Conservation (phyloP, 495 filamentous ascomycete species). For the Penicillium atrosanguineum region DNA sequence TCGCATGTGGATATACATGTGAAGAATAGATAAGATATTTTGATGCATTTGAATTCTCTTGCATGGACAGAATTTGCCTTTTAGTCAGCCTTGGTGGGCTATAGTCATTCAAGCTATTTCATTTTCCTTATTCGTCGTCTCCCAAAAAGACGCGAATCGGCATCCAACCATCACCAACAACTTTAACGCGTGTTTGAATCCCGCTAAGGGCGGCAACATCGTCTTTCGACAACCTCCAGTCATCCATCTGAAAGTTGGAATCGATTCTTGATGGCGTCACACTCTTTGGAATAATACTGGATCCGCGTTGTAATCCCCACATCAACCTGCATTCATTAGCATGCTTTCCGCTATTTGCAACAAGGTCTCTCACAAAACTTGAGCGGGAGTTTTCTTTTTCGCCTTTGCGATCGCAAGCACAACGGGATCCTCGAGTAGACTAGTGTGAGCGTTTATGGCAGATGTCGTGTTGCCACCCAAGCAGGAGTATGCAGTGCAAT, state of each 20-base stretch:
- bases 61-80: neutral
- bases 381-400: neutral
- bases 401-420: slow-evolving; percentile 1
- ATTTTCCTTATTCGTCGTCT: slow-evolving; percentile 46
- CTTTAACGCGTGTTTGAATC: slow-evolving; percentile 66
- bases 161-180: slow-evolving; percentile 64
- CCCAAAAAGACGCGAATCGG: slow-evolving; percentile 80
- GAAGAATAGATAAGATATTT: neutral
- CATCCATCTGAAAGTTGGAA: slow-evolving; percentile 31
- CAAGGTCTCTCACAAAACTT: neutral
- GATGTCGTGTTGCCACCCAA: slow-evolving; percentile 46
- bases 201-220: slow-evolving; percentile 5
- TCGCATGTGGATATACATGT: neutral
- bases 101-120: too few relatives aligned
- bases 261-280: slow-evolving; percentile 45
- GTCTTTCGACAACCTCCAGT: neutral
- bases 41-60: neutral
- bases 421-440: slow-evolving; percentile 35
- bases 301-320: slow-evolving; percentile 51
- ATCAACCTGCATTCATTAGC: slow-evolving; percentile 35
- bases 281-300: slow-evolving; percentile 49
- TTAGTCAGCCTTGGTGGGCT: too few relatives aligned
- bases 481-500: slow-evolving; percentile 59
- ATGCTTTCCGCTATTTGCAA: slow-evolving; percentile 19
- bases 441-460: slow-evolving; percentile 23